These are phyloP conservation scores for Colletotrichum sojae DNA, from an alignment of 2,329 filamentous ascomycete species.

Conservation along the genomic window DNA sequence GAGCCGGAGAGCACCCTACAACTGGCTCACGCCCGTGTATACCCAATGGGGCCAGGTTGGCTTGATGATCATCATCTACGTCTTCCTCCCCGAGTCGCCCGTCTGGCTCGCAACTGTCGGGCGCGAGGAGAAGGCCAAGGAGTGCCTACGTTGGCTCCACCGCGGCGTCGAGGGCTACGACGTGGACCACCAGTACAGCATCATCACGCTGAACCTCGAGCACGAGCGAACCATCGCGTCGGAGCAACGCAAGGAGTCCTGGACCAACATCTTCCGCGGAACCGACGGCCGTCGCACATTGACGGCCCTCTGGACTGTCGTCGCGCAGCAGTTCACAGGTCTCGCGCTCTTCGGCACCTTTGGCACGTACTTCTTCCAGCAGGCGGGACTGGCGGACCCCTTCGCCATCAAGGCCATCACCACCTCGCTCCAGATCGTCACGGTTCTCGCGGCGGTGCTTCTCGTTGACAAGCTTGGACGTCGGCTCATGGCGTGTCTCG, in stretches of 20 bases:
- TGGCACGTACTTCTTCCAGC: slow-evolving; percentile 52
- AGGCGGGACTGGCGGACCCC: slow-evolving; percentile 47
- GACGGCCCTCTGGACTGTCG: slow-evolving; percentile 47
- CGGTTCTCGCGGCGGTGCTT: slow-evolving; percentile 33
- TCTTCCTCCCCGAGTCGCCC: slow-evolving; percentile 56
- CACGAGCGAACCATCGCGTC: slow-evolving; percentile 30
- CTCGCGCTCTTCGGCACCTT: slow-evolving; percentile 43
- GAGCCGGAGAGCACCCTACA: slow-evolving; percentile 46
- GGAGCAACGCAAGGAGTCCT: slow-evolving; percentile 43
- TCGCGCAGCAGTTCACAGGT: slow-evolving; percentile 43
- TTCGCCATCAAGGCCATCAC: slow-evolving; percentile 45
- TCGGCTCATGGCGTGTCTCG: slow-evolving; percentile 39
- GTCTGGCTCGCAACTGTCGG: slow-evolving; percentile 52
- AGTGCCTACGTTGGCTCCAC: slow-evolving; percentile 43
- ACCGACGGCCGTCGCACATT: slow-evolving; percentile 48
- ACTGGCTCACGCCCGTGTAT: slow-evolving; percentile 58
- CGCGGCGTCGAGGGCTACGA: slow-evolving; percentile 47
- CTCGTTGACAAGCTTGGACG: slow-evolving; percentile 39
- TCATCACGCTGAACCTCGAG: slow-evolving; percentile 43
- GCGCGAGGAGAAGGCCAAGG: slow-evolving; percentile 42
- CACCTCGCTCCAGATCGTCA: slow-evolving; percentile 41
- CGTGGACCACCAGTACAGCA: slow-evolving; percentile 48
- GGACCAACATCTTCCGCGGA: slow-evolving; percentile 48
- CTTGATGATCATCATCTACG: slow-evolving; percentile 54
- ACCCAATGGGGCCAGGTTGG: slow-evolving; percentile 62